phyloP scores from a whole-genome alignment of 2,329 filamentous ascomycete species.

The Phialemonium atrogriseum region DNA sequence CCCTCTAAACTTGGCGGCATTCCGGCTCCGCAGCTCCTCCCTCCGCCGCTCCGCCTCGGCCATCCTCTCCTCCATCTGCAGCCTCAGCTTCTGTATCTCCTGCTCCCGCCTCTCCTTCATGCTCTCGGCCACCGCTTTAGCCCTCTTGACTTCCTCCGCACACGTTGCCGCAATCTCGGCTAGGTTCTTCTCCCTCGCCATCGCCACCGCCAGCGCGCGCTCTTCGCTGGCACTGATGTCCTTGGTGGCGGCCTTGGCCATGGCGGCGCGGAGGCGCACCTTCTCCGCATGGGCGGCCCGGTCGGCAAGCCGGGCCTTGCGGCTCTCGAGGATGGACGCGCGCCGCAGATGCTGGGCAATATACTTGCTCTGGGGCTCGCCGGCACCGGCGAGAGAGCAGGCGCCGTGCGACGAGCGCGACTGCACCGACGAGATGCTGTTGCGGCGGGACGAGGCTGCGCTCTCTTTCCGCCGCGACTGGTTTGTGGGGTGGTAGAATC shows the following conservation, averaged over 20 bases:
- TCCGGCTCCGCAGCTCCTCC: constrained; percentile 52
- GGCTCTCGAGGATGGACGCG: constrained; percentile 71
- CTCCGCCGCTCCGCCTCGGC: constrained; percentile 69
- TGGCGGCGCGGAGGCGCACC: constrained; percentile 65
- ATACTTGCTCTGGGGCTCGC: constrained; percentile 64
- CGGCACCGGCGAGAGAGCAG: constrained; percentile 37
- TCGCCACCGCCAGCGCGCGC: constrained; percentile 66
- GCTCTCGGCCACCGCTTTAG: constrained; percentile 73
- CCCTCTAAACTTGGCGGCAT: constrained; percentile 30
- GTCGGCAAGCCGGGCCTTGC: constrained; percentile 71
- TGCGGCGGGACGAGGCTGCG: constrained; percentile 69
- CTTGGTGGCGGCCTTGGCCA: constrained; percentile 61
- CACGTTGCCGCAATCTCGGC: constrained; percentile 75
- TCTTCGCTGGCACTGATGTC: constrained; percentile 64
- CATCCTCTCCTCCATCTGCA: constrained; percentile 72
- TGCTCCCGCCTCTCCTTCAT: constrained; percentile 75
- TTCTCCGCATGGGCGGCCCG: constrained; percentile 77
- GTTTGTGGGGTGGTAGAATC: constrained; percentile 56
- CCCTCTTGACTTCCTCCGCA: constrained; percentile 74
- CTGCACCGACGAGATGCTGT: constrained; percentile 69
- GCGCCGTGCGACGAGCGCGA: constrained; percentile 60
- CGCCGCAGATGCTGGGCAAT: constrained; percentile 72
- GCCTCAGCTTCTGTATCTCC: constrained; percentile 59
- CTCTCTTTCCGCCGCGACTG: constrained; percentile 65
- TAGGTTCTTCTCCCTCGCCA: constrained; percentile 71